Evolutionary conservation across 345 rosid species (phyloP).

Genomic region (Sapria himalayana): DNA sequence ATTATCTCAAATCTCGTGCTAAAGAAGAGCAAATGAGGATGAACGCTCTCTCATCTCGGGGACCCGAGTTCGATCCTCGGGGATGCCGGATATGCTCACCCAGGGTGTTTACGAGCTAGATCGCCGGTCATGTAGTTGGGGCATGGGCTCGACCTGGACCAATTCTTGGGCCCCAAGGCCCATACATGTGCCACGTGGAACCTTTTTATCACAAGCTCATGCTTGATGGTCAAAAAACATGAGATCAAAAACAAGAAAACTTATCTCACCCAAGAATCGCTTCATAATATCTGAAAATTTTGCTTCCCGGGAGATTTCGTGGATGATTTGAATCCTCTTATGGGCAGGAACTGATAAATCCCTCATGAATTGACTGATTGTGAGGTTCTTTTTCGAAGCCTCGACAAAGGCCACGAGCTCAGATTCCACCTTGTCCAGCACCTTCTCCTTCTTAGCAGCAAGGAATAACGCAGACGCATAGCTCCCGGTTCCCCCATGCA

Average conservation of each 20-base stretch:
- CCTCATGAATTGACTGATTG: slow-evolving; percentile 45
- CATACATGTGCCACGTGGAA: too few species aligned
- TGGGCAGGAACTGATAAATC: slow-evolving; percentile 55
- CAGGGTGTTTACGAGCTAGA: too few species aligned
- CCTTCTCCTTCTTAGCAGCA: slow-evolving; percentile 43
- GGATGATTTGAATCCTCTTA: slow-evolving; percentile 35
- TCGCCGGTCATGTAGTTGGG: too few species aligned
- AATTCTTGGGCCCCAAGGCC: too few species aligned
- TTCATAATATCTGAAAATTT: slow-evolving; percentile 51
- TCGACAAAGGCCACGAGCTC: slow-evolving; percentile 46
- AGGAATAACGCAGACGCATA: slow-evolving; percentile 71
- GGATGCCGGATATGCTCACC: too few species aligned
- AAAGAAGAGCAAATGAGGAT: too few species aligned
- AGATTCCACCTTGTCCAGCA: slow-evolving; percentile 51
- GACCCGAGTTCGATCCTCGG: too few species aligned
- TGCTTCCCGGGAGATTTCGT: slow-evolving; percentile 37
- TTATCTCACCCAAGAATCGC: slow-evolving; percentile 57
- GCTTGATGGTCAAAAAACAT: background rate
- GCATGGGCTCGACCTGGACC: too few species aligned
- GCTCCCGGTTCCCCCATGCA: slow-evolving; percentile 70
- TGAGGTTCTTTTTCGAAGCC: slow-evolving; percentile 40
- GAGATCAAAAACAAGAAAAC: slow-evolving; percentile 1
- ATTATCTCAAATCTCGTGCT: too few species aligned
- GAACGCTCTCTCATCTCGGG: too few species aligned
- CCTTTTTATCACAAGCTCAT: background rate